Evolutionary conservation across 2,329 filamentous ascomycete species (phyloP).

Genomic region (Colletotrichum tamarilloi): DNA sequence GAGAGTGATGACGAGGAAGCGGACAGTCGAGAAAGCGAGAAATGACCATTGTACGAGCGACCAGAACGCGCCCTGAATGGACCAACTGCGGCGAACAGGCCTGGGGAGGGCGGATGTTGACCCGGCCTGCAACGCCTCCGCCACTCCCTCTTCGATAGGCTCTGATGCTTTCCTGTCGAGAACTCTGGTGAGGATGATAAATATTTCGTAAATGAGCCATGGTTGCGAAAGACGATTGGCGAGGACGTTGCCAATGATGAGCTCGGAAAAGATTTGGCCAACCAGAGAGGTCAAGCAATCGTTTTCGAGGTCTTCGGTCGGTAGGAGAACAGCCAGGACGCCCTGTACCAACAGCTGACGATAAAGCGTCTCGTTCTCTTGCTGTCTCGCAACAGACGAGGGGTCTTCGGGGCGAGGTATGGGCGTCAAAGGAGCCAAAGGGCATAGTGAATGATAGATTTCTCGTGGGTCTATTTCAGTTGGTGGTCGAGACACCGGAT

Average conservation of each 20-base stretch:
- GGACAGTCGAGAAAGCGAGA: conserved; percentile 70
- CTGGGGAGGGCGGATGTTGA: conserved; percentile 11
- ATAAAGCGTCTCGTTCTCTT: conserved; percentile 83
- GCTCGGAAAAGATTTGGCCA: conserved; percentile 87
- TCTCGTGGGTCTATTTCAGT: conserved; percentile 71
- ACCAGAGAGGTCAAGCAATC: conserved; percentile 85
- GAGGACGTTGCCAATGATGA: conserved; percentile 86
- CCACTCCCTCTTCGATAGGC: conserved; percentile 28
- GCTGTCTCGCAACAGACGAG: conserved; percentile 68
- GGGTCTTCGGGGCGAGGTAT: conserved; percentile 70
- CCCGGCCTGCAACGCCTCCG: conserved; percentile 12
- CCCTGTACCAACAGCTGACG: conserved; percentile 89
- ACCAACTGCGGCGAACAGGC: conserved; percentile 45
- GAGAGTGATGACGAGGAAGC: conserved; percentile 73
- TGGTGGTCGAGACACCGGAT: conserved; percentile 66
- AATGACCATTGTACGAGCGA: conserved; percentile 66
- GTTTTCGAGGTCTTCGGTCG: conserved; percentile 93
- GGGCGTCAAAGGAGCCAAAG: conserved; percentile 83
- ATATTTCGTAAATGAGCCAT: conserved; percentile 87
- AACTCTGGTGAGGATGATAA: conserved; percentile 75
- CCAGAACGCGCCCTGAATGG: conserved; percentile 64
- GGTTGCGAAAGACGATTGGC: conserved; percentile 85
- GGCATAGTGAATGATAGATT: conserved; percentile 86
- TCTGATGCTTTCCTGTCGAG: conserved; percentile 42
- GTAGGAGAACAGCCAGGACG: conserved; percentile 83